phyloP scores from a whole-genome alignment of 23 red algal species.

The Cyanidium caldarium region DNA sequence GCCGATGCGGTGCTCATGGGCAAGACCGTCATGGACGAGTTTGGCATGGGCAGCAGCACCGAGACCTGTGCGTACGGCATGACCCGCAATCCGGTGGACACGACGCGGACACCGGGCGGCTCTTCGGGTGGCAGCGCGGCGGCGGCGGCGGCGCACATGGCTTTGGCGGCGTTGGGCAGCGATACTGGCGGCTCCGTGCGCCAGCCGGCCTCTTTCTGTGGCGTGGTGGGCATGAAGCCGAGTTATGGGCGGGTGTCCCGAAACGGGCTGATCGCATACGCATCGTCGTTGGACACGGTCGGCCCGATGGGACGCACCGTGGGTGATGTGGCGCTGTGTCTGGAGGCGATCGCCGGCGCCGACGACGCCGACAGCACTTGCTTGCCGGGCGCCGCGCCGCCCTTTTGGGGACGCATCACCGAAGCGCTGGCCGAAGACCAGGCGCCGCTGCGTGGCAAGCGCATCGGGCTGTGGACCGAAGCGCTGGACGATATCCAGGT shows the following conservation, averaged over 20 bases:
- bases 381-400: conserved; percentile 5
- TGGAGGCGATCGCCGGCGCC: conserved; percentile 49
- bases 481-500: conserved; percentile 20
- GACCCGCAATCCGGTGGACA: conserved; percentile 1
- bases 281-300: conserved; percentile 71
- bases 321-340: conserved; percentile 32
- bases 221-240: conserved; percentile 11
- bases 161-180: background rate
- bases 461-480: conserved; percentile 42
- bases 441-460: conserved; percentile 11
- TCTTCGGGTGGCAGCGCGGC: conserved; percentile 17
- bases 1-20: conserved; percentile 3
- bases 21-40: conserved; percentile 23
- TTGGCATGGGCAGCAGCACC: conserved; percentile 15
- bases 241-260: conserved; percentile 21
- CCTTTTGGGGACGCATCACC: conserved; percentile 14
- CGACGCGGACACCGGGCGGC: conserved; percentile 4
- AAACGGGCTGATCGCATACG: conserved; percentile 73
- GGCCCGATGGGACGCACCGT: conserved; percentile 44
- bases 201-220: conserved; percentile 22
- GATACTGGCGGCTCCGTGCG: conserved; percentile 24
- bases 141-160: conserved; percentile 5
- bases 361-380: conserved; percentile 46
- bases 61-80: conserved; percentile 9
- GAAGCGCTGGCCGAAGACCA: background rate